Percentiles rank a stretch among this genome's conserved stretches.
These are phyloP conservation scores for Gamarada debralockiae DNA, from an alignment of 495 filamentous ascomycete species.

Conservation along the genomic window DNA sequence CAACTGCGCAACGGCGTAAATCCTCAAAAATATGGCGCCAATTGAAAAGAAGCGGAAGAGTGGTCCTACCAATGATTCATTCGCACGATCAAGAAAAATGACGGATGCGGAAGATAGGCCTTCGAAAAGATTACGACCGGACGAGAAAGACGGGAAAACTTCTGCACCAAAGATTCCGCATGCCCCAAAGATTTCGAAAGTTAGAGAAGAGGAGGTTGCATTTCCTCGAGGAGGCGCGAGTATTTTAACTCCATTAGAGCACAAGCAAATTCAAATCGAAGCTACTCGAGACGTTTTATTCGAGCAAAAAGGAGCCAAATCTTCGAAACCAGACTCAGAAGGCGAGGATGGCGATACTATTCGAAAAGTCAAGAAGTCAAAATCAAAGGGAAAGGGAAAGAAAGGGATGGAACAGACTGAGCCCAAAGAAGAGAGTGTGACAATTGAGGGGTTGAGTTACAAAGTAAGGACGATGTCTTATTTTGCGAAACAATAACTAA, in stretches of 20 bases:
- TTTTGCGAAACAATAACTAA: slow-evolving; percentile 29
- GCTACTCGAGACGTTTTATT: slow-evolving; percentile 91
- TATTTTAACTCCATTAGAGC: slow-evolving; percentile 86
- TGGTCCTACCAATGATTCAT: slow-evolving; percentile 24
- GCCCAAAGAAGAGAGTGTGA: slow-evolving; percentile 55
- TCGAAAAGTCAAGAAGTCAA: slow-evolving; percentile 46
- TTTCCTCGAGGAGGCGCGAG: slow-evolving; percentile 94
- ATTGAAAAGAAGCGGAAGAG: slow-evolving; percentile 27
- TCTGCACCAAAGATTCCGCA: slow-evolving; percentile 4
- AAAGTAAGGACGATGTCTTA: slow-evolving; percentile 54
- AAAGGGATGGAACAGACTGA: slow-evolving; percentile 33
- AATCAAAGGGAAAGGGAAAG: slow-evolving; percentile 52
- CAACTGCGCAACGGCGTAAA: neutral
- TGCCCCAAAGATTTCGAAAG: slow-evolving; percentile 20
- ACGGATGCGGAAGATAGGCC: slow-evolving; percentile 12
- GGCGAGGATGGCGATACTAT: slow-evolving; percentile 37
- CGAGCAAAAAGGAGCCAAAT: slow-evolving; percentile 62
- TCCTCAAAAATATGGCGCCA: slow-evolving; percentile 25
- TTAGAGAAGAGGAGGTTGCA: slow-evolving; percentile 74
- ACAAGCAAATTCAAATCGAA: slow-evolving; percentile 94
- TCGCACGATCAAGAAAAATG: slow-evolving; percentile 22
- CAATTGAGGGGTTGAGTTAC: slow-evolving; percentile 83
- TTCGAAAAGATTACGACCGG: slow-evolving; percentile 22
- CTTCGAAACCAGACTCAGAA: slow-evolving; percentile 6
- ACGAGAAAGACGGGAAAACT: slow-evolving; percentile 12